A percentile compares a stretch with the other conserved stretches of the same genome.
Evolutionary conservation across 495 filamentous ascomycete species (phyloP).

Genomic region (Hypomontagnella submonticulosa): DNA sequence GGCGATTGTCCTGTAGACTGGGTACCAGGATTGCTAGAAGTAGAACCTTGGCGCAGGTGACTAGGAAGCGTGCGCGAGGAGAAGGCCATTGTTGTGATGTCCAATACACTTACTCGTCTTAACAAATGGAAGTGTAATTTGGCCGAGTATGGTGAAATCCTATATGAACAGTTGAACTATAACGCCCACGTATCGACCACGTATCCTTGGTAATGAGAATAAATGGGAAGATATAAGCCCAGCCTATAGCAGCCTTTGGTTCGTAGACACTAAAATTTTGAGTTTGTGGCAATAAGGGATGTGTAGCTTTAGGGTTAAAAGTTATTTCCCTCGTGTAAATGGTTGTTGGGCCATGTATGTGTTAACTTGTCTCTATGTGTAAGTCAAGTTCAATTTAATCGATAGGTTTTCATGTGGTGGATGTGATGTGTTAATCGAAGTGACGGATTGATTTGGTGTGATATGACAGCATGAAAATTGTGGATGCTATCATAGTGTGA

Average conservation of each 20-base stretch:
- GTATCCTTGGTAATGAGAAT: constrained; percentile 3
- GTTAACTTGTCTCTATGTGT: background rate
- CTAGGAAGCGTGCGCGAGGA: constrained; percentile 64
- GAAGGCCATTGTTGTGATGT: constrained; percentile 39
- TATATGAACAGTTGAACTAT: background rate
- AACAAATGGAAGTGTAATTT: background rate
- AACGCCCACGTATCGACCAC: background rate
- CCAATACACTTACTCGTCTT: background rate
- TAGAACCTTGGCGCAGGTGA: constrained; percentile 69
- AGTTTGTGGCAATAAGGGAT: no score
- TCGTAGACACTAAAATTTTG: no score
- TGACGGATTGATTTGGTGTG: constrained; percentile 9
- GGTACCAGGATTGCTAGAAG: constrained; percentile 50
- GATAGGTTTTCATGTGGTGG: constrained; percentile 17
- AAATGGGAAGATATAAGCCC: background rate
- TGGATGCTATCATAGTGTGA: constrained; percentile 18
- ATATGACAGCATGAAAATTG: constrained; percentile 22
- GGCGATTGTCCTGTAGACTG: constrained; percentile 76
- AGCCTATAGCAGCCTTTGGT: background rate
- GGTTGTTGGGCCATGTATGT: no score
- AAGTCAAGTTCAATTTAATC: constrained; percentile 16
- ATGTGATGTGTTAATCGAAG: constrained; percentile 4
- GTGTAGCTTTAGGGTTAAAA: background rate
- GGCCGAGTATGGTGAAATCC: constrained; percentile 6
- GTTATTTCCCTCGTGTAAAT: background rate